A percentile compares a stretch with the other conserved stretches of the same genome.
These are phyloP conservation scores for Scalesia atractyloides DNA, from an alignment of 129 eudicot genomes.

Conservation along the genomic window DNA sequence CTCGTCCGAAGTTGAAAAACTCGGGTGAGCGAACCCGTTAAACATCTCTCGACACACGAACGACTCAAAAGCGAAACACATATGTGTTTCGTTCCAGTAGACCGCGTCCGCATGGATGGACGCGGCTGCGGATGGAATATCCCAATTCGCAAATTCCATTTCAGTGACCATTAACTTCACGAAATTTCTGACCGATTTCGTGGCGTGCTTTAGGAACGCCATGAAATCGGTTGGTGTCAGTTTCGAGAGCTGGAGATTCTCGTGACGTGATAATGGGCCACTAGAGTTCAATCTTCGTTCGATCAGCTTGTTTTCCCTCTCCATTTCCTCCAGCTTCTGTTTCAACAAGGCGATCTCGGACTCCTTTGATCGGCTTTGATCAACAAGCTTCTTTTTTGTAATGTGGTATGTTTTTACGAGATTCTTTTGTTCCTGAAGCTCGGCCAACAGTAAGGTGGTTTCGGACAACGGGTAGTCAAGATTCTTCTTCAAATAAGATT, in stretches of 20 bases:
- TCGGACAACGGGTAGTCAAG: constrained; percentile 56
- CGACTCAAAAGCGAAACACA: constrained; percentile 70
- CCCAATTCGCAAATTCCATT: constrained; percentile 87
- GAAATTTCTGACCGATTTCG: constrained; percentile 58
- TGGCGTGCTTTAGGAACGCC: constrained; percentile 44
- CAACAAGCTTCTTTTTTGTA: constrained; percentile 55
- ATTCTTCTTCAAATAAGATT: constrained; percentile 60
- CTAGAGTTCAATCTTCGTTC: constrained; percentile 76
- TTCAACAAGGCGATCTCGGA: constrained; percentile 60
- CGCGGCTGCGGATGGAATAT: constrained; percentile 60
- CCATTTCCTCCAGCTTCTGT: constrained; percentile 62
- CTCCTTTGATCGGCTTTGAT: constrained; percentile 51
- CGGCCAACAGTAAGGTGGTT: constrained; percentile 44
- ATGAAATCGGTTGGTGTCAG: constrained; percentile 60
- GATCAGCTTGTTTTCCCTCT: constrained; percentile 55
- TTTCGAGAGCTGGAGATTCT: constrained; percentile 52
- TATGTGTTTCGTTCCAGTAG: constrained; percentile 51
- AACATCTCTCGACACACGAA: constrained; percentile 72
- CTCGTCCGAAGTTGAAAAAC: constrained; percentile 46
- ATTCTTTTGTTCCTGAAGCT: constrained; percentile 75
- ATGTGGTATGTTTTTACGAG: constrained; percentile 55
- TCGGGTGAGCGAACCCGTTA: constrained; percentile 55
- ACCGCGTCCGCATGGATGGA: constrained; percentile 62
- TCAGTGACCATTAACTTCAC: constrained; percentile 57
- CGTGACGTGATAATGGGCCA: constrained; percentile 48